Evolutionary conservation across 306 rosid species (phyloP).

Genomic region (Clitoria ternatea): DNA sequence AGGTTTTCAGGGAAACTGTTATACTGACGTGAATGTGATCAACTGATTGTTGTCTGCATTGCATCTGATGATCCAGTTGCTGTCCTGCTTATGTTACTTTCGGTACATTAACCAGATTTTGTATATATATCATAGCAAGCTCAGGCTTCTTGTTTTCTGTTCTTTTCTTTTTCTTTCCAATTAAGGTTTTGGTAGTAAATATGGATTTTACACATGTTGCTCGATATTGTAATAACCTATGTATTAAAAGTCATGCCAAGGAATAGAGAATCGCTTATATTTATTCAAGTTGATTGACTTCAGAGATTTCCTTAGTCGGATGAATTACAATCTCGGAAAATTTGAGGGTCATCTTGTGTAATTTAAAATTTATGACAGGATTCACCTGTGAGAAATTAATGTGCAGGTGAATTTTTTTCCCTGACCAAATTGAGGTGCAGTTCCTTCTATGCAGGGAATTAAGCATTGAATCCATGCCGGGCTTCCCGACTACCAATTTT

Average conservation of each 20-base stretch:
- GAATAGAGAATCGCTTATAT: constrained; percentile 15
- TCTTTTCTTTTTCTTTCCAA: not conserved
- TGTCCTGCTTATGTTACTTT: constrained; percentile 10
- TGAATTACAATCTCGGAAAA: constrained; percentile 7
- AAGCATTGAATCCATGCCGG: constrained; percentile 12
- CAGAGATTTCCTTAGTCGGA: constrained; percentile 17
- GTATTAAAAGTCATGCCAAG: not conserved
- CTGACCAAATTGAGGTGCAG: not conserved
- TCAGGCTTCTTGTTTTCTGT: not conserved
- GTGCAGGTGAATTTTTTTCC: constrained; percentile 3
- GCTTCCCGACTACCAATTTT: not conserved
- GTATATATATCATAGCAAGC: constrained; percentile 5
- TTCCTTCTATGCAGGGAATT: constrained; percentile 13
- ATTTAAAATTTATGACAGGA: constrained; percentile 18
- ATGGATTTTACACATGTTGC: not conserved
- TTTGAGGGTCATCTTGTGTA: constrained; percentile 6
- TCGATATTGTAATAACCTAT: constrained; percentile 18
- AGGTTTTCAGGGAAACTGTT: constrained; percentile 1
- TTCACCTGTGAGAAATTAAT: not conserved
- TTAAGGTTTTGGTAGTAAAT: not conserved
- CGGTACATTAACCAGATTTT: constrained; percentile 13
- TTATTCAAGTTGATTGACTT: constrained; percentile 20
- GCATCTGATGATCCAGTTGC: constrained; percentile 14
- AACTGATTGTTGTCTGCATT: constrained; percentile 9
- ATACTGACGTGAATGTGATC: not conserved